Evolutionary conservation across 805 yeast genomes (phyloP), one percentile per base, ranked within the genome.

Genomic region (Candida pseudofarinosa): DNA sequence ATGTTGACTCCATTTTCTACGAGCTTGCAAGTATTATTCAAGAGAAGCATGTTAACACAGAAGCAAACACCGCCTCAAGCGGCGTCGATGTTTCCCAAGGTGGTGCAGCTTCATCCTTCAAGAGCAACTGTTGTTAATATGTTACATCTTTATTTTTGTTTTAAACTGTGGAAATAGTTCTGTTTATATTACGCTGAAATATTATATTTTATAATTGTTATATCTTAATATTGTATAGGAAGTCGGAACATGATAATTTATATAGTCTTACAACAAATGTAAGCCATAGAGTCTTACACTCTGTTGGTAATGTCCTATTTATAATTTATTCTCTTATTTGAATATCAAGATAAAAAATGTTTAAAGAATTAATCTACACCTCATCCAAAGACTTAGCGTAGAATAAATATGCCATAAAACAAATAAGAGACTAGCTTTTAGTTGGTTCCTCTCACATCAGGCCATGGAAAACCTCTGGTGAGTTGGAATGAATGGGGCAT

Each of bases 1-100:
- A 90, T 58, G 99, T 93, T 48, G 95, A 88, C 58, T 88, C 88
- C 45, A 83, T 95, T 37, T 93, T 93, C 71, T 83, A 85, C 68
- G 86, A 88, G 54, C 77, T 93, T 58, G 97, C 97, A 10, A 79
- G 83, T 34, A 74, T 87, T 54, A 88, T 90, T 58, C 86, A 86
- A 69, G 96, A 88, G 41, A 85, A 85, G 63, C 81, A 83, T 41
- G 78, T 73, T 19, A 71, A 65, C 34, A 65, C 65, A 35, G 72
- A 66, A 36, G 50, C 60, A 34, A 69, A 62, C 37, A 50, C 54
- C 19, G 42, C 53, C 16, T 37, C 59, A 18, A 52, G 54, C 10
- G 71, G 71, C 10, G 62, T 72, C 33, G 71, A 72, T 47, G 73
- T 72, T 47, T 59, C 70, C 4, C 63, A 62, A 46, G 28, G 28